Conservation (phyloP, 2,329 filamentous ascomycete genomes). For the Zymoseptoria brevis region DNA sequence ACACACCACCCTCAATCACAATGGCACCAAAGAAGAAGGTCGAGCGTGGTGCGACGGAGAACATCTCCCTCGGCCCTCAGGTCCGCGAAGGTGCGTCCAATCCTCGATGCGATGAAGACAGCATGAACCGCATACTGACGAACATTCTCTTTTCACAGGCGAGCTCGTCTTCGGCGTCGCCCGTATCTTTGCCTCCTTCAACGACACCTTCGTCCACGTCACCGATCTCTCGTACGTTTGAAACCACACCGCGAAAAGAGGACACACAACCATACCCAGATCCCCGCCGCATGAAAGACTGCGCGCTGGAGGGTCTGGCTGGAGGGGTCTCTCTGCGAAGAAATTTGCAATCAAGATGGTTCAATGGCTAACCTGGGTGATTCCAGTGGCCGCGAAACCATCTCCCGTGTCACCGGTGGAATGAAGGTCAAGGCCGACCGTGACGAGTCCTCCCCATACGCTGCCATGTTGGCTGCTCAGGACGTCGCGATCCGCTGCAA, state of each 20-base stretch:
- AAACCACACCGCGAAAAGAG: constrained; percentile 19
- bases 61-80: constrained; percentile 96
- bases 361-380: constrained; percentile 60
- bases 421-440: constrained; percentile 99
- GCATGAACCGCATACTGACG: constrained; percentile 14
- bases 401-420: constrained; percentile 98
- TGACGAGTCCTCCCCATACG: constrained; percentile 99
- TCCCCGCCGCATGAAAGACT: not conserved
- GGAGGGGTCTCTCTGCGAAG: not conserved
- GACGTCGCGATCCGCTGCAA: constrained; percentile 80
- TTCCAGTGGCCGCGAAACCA: constrained; percentile 97
- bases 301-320: not conserved
- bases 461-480: constrained; percentile 99
- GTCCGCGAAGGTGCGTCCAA: constrained; percentile 74
- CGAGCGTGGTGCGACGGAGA: constrained; percentile 76
- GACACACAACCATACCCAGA: constrained; percentile 2
- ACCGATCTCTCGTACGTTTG: constrained; percentile 71
- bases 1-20: constrained; percentile 59
- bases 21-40: constrained; percentile 94
- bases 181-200: constrained; percentile 85
- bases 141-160: constrained; percentile 46
- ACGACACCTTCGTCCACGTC: constrained; percentile 73
- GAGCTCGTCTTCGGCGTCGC: constrained; percentile 97
- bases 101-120: constrained; percentile 3
- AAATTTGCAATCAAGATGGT: constrained; percentile 21